Evolutionary conservation across 805 yeast genomes (phyloP).

Genomic region (Ogataea saltuana): DNA sequence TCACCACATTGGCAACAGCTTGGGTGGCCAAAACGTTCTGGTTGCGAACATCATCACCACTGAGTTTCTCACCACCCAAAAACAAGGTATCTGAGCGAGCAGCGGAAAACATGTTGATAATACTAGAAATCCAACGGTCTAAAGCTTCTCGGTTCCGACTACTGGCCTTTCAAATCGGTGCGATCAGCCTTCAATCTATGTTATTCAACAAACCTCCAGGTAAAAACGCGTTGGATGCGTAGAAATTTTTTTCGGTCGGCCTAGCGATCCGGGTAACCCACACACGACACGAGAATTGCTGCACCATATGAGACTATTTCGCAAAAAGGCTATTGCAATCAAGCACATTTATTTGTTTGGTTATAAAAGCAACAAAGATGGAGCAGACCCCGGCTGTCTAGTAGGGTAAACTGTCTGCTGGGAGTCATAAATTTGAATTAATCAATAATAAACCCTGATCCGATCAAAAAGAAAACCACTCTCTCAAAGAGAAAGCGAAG

Average conservation of each 20-base stretch:
- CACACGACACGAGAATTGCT: no score
- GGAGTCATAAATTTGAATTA: slow-evolving; percentile 3
- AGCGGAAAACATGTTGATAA: slow-evolving; percentile 72
- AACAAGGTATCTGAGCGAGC: slow-evolving; percentile 91
- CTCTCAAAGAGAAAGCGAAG: not conserved
- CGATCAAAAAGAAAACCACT: slow-evolving; percentile 10
- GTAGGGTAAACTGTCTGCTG: no score
- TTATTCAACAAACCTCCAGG: no score
- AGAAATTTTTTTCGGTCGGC: not conserved
- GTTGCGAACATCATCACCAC: slow-evolving; percentile 95
- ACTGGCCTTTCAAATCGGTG: no score
- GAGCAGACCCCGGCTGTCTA: no score
- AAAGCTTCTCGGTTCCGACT: no score
- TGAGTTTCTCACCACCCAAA: slow-evolving; percentile 91
- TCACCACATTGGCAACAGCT: slow-evolving; percentile 80
- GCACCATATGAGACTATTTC: no score
- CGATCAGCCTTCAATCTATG: slow-evolving; percentile 1
- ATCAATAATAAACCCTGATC: slow-evolving; percentile 12
- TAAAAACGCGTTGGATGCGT: slow-evolving; percentile 7
- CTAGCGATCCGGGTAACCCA: slow-evolving; percentile 2
- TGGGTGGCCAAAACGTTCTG: slow-evolving; percentile 95
- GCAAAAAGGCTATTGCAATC: no score
- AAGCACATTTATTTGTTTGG: no score
- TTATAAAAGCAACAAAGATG: not conserved
- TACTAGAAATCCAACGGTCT: no score